Evolutionary conservation across 257 asterid species (phyloP).

Genomic region (Anisodus tanguticus): DNA sequence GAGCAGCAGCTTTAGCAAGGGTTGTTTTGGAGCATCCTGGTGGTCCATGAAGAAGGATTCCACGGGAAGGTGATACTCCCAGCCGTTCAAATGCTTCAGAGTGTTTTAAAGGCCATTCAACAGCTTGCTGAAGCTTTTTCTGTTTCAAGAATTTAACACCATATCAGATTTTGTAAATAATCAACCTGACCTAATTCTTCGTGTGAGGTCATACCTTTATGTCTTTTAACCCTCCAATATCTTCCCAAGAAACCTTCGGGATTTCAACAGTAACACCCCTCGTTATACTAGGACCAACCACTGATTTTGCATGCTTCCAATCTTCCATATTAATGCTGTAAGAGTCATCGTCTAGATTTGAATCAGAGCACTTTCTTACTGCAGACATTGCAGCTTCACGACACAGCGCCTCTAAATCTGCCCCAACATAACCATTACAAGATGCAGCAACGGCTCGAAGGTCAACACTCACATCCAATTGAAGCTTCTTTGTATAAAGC

Average conservation of each 20-base stretch:
- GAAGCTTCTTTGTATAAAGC: slow-evolving; percentile 83
- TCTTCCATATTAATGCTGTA: slow-evolving; percentile 57
- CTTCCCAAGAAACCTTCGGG: slow-evolving; percentile 95
- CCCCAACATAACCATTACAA: slow-evolving; percentile 97
- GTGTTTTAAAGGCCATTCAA: slow-evolving; percentile 95
- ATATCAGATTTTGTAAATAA: slow-evolving; percentile 29
- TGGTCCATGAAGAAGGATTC: slow-evolving; percentile 96
- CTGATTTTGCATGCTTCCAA: slow-evolving; percentile 75
- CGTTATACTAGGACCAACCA: slow-evolving; percentile 95
- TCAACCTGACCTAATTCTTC: slow-evolving; percentile 15
- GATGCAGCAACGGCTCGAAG: slow-evolving; percentile 72
- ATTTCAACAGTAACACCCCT: slow-evolving; percentile 86
- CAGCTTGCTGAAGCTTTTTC: slow-evolving; percentile 97
- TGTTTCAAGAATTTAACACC: slow-evolving; percentile 47
- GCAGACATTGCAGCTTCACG: slow-evolving; percentile 85
- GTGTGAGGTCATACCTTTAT: slow-evolving; percentile 63
- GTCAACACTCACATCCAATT: slow-evolving; percentile 63
- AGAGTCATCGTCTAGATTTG: slow-evolving; percentile 35
- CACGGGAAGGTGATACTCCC: slow-evolving; percentile 80
- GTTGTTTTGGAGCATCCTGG: slow-evolving; percentile 99
- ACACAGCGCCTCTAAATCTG: slow-evolving; percentile 93
- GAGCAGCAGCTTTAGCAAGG: slow-evolving; percentile 95
- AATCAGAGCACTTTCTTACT: slow-evolving; percentile 49
- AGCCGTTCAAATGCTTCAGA: slow-evolving; percentile 71
- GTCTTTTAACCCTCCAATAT: slow-evolving; percentile 84